phyloP scores from a whole-genome alignment of 1,284 basidiomycete species.

The Trametes sp. region DNA sequence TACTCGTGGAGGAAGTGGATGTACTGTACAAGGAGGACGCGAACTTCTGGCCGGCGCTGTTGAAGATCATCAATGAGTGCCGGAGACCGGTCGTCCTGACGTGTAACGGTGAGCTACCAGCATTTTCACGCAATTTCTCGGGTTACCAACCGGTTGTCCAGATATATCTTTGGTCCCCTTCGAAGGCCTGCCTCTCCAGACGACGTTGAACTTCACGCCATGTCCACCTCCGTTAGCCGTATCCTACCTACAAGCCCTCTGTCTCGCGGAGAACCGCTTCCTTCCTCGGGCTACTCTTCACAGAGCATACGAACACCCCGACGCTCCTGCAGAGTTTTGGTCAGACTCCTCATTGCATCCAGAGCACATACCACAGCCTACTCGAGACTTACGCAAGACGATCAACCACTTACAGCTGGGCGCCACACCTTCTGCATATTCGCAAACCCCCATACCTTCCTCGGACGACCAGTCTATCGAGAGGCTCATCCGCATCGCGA shows the following conservation, averaged over 20 bases:
- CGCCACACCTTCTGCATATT: background rate
- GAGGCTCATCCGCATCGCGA: constrained; percentile 14
- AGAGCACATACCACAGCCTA: background rate
- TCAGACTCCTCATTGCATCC: constrained; percentile 22
- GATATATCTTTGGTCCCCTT: constrained; percentile 78
- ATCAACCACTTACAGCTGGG: constrained; percentile 36
- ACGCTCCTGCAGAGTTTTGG: background rate
- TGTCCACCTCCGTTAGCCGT: constrained; percentile 65
- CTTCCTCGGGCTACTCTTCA: constrained; percentile 35
- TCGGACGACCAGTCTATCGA: constrained; percentile 9
- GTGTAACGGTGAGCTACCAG: constrained; percentile 79
- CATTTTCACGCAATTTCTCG: constrained; percentile 20
- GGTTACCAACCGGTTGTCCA: constrained; percentile 41
- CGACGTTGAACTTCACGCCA: constrained; percentile 70
- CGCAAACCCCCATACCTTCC: background rate
- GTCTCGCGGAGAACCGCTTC: constrained; percentile 61
- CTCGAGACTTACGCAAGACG: constrained; percentile 31
- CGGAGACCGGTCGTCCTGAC: constrained; percentile 89
- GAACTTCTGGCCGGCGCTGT: constrained; percentile 91
- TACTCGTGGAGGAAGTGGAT: constrained; percentile 97
- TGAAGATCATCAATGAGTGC: constrained; percentile 82
- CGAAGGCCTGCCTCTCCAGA: constrained; percentile 80
- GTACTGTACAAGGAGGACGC: constrained; percentile 90
- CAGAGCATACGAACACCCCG: constrained; percentile 5
- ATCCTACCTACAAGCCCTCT: constrained; percentile 78